Evolutionary conservation across 306 rosid genomes (phyloP).

Genomic region (Quercus engelmannii): DNA sequence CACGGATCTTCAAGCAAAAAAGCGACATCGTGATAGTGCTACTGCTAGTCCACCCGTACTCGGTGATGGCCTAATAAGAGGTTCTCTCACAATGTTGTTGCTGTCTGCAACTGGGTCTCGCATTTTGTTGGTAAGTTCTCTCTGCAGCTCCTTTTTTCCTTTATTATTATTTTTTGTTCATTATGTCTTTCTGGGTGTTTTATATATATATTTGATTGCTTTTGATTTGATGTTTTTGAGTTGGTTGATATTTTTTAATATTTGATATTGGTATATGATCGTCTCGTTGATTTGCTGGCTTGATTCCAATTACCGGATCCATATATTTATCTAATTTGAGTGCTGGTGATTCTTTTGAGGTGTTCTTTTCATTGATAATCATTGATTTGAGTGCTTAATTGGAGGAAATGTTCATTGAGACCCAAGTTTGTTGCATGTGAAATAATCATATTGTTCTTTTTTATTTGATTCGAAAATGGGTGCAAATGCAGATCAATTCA

Average conservation of each 20-base stretch:
- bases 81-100: neutral
- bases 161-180: neutral
- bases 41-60: neutral
- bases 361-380: neutral
- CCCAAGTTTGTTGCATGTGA: neutral
- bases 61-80: neutral
- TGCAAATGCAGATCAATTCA: neutral
- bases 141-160: neutral
- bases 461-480: neutral
- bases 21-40: neutral
- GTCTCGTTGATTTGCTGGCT: neutral
- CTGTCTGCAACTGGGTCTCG: neutral
- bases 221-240: neutral
- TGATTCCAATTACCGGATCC: neutral
- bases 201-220: neutral
- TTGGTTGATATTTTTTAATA: neutral
- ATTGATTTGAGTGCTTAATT: constrained; percentile 1
- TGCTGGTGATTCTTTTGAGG: neutral
- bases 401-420: neutral
- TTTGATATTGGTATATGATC: neutral
- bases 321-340: neutral
- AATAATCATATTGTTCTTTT: neutral
- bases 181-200: neutral
- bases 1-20: constrained; percentile 5
- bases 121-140: neutral